A percentile compares a stretch with the other conserved stretches of the same genome.
Evolutionary conservation across 2,329 filamentous ascomycete species (phyloP).

Genomic region (Lachnellula willkommii): DNA sequence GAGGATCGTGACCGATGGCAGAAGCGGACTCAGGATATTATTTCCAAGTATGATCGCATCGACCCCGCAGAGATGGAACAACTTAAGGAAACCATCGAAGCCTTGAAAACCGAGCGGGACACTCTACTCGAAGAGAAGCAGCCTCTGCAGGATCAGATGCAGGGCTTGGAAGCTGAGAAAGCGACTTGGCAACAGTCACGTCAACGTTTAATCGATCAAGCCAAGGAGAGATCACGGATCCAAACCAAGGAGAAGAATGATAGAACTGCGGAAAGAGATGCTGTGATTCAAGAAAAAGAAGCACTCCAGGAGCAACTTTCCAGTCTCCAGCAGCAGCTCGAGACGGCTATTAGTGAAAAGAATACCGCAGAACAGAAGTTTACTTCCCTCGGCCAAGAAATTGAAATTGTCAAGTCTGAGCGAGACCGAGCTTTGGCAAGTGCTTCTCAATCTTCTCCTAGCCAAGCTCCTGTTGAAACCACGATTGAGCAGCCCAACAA

Average conservation of each 20-base stretch:
- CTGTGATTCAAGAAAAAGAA: conserved; percentile 40
- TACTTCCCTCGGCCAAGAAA: conserved; percentile 32
- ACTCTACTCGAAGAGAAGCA: conserved; percentile 33
- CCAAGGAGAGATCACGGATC: conserved; percentile 54
- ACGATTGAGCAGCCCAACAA: conserved; percentile 48
- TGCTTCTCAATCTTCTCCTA: conserved; percentile 20
- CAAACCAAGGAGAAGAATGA: conserved; percentile 51
- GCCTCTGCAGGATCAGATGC: conserved; percentile 49
- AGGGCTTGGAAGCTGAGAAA: conserved; percentile 50
- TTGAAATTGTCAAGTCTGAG: conserved; percentile 38
- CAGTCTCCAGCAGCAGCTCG: conserved; percentile 44
- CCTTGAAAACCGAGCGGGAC: conserved; percentile 61
- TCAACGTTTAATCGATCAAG: conserved; percentile 54
- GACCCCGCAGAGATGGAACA: conserved; percentile 90
- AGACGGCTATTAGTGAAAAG: conserved; percentile 37
- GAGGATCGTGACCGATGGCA: conserved; percentile 93
- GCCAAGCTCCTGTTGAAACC: conserved; percentile 35
- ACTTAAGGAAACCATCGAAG: conserved; percentile 70
- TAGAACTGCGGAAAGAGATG: conserved; percentile 39
- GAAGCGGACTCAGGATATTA: conserved; percentile 89
- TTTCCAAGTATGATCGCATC: conserved; percentile 92
- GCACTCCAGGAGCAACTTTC: conserved; percentile 29
- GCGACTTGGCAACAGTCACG: conserved; percentile 48
- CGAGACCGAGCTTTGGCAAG: conserved; percentile 39
- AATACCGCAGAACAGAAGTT: conserved; percentile 34